Evolutionary conservation across 176 grass and related monocot genomes (phyloP).

Genomic region (Oryza officinalis): DNA sequence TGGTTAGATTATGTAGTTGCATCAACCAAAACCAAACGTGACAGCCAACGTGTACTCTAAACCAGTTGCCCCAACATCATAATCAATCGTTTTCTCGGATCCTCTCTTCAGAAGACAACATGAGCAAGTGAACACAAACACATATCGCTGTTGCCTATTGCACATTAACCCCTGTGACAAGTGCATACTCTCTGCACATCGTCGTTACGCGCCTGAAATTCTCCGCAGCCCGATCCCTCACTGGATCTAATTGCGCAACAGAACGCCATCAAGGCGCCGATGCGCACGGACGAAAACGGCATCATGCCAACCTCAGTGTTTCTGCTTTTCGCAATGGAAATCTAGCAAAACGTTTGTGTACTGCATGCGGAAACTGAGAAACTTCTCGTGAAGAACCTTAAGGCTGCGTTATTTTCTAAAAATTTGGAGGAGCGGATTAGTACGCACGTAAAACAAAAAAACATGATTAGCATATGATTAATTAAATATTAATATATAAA

Average conservation of each 20-base stretch:
- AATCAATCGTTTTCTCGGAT: background rate
- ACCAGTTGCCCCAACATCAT: background rate
- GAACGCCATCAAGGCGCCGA: constrained; percentile 24
- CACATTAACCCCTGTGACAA: background rate
- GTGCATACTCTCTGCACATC: constrained; percentile 7
- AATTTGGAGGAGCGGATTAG: no score
- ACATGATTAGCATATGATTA: no score
- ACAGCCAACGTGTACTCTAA: background rate
- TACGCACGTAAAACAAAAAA: no score
- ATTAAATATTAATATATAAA: no score
- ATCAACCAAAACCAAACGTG: constrained; percentile 43
- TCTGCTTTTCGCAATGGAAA: constrained; percentile 3
- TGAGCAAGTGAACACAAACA: background rate
- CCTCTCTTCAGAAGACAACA: background rate
- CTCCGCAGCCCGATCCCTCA: background rate
- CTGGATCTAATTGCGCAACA: constrained; percentile 22
- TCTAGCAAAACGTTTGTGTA: background rate
- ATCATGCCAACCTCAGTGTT: background rate
- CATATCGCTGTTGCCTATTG: constrained; percentile 16
- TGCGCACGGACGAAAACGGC: background rate
- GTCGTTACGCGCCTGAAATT: constrained; percentile 36
- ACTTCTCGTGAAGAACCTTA: constrained; percentile 2
- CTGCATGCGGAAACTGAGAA: background rate
- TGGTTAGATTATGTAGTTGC: constrained; percentile 35
- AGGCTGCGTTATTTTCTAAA: no score